Evolutionary conservation across 192 early-diverging fungal species (phyloP).

Genomic region (Backusella circina): DNA sequence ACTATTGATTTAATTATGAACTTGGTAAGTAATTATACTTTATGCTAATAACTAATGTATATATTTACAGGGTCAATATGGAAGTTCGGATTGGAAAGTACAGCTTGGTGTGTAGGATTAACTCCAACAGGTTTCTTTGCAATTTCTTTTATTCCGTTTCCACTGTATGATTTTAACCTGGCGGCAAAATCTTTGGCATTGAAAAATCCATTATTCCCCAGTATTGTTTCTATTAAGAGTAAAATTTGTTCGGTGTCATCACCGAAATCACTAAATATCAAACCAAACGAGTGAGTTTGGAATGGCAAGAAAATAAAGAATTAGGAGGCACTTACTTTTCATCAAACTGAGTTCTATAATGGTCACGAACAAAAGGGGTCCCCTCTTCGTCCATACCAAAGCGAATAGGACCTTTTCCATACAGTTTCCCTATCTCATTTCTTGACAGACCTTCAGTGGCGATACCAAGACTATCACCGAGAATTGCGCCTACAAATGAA

Average conservation of each 20-base stretch:
- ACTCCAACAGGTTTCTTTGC: constrained; percentile 56
- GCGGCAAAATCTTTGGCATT: constrained; percentile 46
- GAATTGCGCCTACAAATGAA: constrained; percentile 42
- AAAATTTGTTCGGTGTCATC: constrained; percentile 61
- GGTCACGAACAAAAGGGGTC: constrained; percentile 19
- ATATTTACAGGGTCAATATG: constrained; percentile 41
- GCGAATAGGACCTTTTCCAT: constrained; percentile 54
- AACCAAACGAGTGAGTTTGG: neutral
- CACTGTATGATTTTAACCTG: constrained; percentile 47
- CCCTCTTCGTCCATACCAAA: constrained; percentile 51
- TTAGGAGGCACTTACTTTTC: constrained; percentile 24
- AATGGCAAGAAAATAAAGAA: neutral
- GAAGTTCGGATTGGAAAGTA: constrained; percentile 45
- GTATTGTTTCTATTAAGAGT: constrained; percentile 49
- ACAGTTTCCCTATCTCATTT: constrained; percentile 33
- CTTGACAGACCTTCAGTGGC: constrained; percentile 60
- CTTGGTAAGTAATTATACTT: neutral
- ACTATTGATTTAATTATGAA: neutral
- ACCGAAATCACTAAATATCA: constrained; percentile 29
- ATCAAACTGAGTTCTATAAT: constrained; percentile 25
- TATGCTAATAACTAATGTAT: neutral
- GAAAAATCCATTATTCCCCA: constrained; percentile 45
- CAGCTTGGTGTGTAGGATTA: constrained; percentile 46
- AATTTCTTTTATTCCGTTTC: constrained; percentile 49
- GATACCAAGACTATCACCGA: constrained; percentile 62